These are phyloP conservation scores for Nephromyces sp. DNA, from an alignment of 169 alveolate species.

Conservation along the genomic window DNA sequence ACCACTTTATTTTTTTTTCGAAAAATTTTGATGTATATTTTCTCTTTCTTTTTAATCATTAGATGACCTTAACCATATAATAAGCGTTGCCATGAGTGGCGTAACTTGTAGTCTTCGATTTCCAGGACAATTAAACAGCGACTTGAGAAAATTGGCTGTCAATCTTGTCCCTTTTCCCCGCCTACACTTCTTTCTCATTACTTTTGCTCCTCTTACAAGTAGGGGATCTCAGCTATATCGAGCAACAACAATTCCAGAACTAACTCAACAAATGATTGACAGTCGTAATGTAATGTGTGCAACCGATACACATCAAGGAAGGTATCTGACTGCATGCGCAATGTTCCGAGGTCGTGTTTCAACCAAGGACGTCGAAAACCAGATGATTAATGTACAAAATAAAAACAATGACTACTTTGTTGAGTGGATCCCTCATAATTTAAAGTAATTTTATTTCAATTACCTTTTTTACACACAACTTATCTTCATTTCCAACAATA, in stretches of 20 bases:
- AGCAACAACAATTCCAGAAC: slow-evolving; percentile 96
- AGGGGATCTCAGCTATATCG: slow-evolving; percentile 97
- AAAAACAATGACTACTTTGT: slow-evolving; percentile 94
- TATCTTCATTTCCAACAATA: too few relatives aligned
- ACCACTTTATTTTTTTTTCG: neutral
- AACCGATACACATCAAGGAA: slow-evolving; percentile 96
- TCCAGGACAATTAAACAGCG: slow-evolving; percentile 94
- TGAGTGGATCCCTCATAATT: slow-evolving; percentile 97
- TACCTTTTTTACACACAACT: too few relatives aligned
- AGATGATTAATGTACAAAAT: slow-evolving; percentile 94
- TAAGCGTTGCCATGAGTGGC: slow-evolving; percentile 94
- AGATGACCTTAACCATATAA: slow-evolving; percentile 88
- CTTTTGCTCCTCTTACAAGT: slow-evolving; percentile 95
- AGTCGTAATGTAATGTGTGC: slow-evolving; percentile 99
- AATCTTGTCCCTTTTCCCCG: slow-evolving; percentile 97
- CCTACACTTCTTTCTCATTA: slow-evolving; percentile 95
- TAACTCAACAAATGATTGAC: slow-evolving; percentile 97
- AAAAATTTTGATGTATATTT: neutral
- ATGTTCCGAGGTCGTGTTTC: slow-evolving; percentile 96
- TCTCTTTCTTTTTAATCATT: neutral
- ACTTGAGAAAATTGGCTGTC: slow-evolving; percentile 89
- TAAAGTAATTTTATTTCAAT: too few relatives aligned
- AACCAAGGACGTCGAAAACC: slow-evolving; percentile 97
- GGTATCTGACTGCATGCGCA: slow-evolving; percentile 95
- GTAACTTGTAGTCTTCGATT: slow-evolving; percentile 92